phyloP scores from a whole-genome alignment of 2,329 filamentous ascomycete genomes.

The Cadophora gregata region DNA sequence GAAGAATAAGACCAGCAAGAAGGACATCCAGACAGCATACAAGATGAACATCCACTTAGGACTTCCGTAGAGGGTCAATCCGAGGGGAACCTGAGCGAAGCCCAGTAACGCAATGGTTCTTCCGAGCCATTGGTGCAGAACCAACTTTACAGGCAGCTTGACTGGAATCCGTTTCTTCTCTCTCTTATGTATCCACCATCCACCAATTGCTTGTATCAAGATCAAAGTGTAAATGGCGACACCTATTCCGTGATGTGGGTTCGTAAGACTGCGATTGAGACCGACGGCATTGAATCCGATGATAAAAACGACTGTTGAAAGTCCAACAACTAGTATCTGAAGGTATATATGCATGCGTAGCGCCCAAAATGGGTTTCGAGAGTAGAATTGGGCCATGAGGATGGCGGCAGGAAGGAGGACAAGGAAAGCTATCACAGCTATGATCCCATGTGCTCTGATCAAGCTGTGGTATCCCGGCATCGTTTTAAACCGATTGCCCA shows the following conservation, averaged over 20 bases:
- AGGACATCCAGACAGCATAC: slow-evolving; percentile 78
- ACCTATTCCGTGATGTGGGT: slow-evolving; percentile 86
- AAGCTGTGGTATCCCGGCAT: slow-evolving; percentile 73
- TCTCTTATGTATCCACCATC: slow-evolving; percentile 60
- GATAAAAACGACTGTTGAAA: slow-evolving; percentile 74
- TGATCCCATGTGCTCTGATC: slow-evolving; percentile 72
- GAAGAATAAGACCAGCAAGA: slow-evolving; percentile 79
- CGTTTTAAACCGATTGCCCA: slow-evolving; percentile 79
- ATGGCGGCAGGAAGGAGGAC: slow-evolving; percentile 76
- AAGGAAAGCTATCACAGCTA: slow-evolving; percentile 77
- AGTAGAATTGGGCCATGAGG: slow-evolving; percentile 74
- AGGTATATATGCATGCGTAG: slow-evolving; percentile 76
- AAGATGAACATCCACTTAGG: slow-evolving; percentile 85
- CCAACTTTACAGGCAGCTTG: slow-evolving; percentile 43
- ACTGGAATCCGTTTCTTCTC: slow-evolving; percentile 51
- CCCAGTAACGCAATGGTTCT: slow-evolving; percentile 79
- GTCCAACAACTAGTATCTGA: slow-evolving; percentile 69
- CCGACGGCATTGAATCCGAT: slow-evolving; percentile 82
- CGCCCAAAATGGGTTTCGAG: slow-evolving; percentile 63
- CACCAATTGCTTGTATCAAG: slow-evolving; percentile 72
- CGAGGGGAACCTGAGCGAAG: slow-evolving; percentile 85
- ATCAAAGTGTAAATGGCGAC: slow-evolving; percentile 78
- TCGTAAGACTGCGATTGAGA: slow-evolving; percentile 71
- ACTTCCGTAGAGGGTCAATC: slow-evolving; percentile 90
- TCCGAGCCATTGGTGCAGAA: slow-evolving; percentile 86